A percentile compares a stretch with the other conserved stretches of the same genome.
Evolutionary conservation across 2,329 filamentous ascomycete species (phyloP).

Genomic region (Calonectria leucothoes): DNA sequence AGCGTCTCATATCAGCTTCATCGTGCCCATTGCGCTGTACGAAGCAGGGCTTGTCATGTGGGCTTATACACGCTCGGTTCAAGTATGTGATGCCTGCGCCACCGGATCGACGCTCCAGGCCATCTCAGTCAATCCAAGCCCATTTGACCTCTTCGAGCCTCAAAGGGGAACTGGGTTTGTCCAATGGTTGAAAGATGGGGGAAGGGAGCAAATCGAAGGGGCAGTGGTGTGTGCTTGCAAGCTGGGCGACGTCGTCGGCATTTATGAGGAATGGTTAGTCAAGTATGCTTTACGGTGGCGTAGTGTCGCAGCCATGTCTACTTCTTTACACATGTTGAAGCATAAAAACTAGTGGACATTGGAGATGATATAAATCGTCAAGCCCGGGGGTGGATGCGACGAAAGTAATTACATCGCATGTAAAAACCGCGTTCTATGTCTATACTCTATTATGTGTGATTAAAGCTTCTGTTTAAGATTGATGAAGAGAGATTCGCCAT

Average conservation of each 20-base stretch:
- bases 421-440: neutral
- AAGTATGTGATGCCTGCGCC: neutral
- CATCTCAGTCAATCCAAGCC: fast-evolving
- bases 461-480: neutral
- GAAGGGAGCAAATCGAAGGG: neutral
- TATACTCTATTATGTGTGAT: neutral
- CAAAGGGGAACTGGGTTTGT: neutral
- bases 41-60: neutral
- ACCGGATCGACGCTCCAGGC: neutral
- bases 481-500: neutral
- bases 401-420: neutral
- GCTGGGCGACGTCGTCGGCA: neutral
- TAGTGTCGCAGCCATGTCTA: neutral
- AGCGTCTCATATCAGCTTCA: neutral
- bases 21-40: neutral
- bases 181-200: neutral
- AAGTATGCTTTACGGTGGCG: neutral
- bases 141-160: neutral
- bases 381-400: too few relatives aligned
- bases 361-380: neutral
- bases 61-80: neutral
- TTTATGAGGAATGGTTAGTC: neutral
- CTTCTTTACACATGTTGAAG: neutral
- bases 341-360: neutral
- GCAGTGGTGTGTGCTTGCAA: neutral